Evolutionary conservation across 2,329 filamentous ascomycete genomes (phyloP).

Genomic region (Cadophora luteo-olivacea): DNA sequence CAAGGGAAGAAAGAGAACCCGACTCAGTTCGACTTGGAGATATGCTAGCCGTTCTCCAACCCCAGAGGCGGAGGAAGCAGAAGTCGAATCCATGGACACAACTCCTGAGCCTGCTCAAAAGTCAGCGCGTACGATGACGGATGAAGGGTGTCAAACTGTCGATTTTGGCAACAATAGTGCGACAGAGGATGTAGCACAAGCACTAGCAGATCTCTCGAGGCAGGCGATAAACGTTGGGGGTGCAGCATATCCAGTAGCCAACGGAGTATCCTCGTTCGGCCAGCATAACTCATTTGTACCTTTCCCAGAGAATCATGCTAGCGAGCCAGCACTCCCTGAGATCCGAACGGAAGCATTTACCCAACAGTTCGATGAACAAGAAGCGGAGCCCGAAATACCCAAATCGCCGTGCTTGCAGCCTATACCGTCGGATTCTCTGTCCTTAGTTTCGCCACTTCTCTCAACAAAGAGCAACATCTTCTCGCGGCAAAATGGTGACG

Average conservation of each 20-base stretch:
- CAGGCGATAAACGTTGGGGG: constrained; percentile 34
- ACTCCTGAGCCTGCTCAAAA: constrained; percentile 31
- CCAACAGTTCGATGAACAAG: not conserved
- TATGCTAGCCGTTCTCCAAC: constrained; percentile 75
- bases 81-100: constrained; percentile 22
- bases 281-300: not conserved
- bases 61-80: constrained; percentile 54
- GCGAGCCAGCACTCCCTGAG: not conserved
- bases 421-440: constrained; percentile 39
- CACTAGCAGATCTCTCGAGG: constrained; percentile 33
- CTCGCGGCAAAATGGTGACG: not conserved
- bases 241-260: constrained; percentile 23
- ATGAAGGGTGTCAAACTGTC: constrained; percentile 51
- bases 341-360: constrained; percentile 9
- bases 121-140: constrained; percentile 43
- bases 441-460: constrained; percentile 40
- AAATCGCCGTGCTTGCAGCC: constrained; percentile 37
- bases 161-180: constrained; percentile 43
- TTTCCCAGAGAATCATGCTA: not conserved
- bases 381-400: constrained; percentile 21
- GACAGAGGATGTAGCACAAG: constrained; percentile 33
- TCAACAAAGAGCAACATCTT: constrained; percentile 23
- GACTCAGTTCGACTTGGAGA: constrained; percentile 74
- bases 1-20: constrained; percentile 72
- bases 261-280: not conserved